Base-by-base conservation (phyloP, 345 rosid genomes). In the Arabis hirsuta region DNA sequence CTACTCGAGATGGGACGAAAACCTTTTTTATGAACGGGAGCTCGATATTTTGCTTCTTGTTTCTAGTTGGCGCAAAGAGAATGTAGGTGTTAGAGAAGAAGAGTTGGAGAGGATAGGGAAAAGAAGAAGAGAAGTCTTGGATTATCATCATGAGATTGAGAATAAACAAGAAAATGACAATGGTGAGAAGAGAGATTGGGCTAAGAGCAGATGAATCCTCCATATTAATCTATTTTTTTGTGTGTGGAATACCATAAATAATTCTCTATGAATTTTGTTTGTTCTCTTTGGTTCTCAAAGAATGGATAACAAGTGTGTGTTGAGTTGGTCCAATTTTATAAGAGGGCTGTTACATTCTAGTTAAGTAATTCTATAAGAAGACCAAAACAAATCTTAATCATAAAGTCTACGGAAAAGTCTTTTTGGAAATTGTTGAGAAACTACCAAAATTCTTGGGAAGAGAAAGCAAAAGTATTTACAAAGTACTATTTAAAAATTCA, bases 181-280 rank as follows among this genome's bases (percentile, higher is more conserved):
- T 48, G 71, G 58, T 69, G 47, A 78, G 57, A 34, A 78, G 73
- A 61, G 61, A 16, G 27, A 78, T 47, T 72, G 77, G 70, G 26
- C 78, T 72, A 75, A 75, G 74, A 72, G 67, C 43, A 27, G 54
- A 54, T 4, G 78, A 45, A 72, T 77, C 77, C 65, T 73, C 81
- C 80, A 76, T 76, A 20, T 39, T 47, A 42, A 31, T 55, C 71
- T 63, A 34, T 71, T 64, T 59, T 53, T 75, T 59, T 74, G 56
- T 32, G 55, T 58, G 42, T 52, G 24, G 20, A 75, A 75, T 68
- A 75, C 53, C 79, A 75, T 75, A 75, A 8, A 68, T 56, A 61
- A 20, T 7, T 7, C 6, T 7, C 32, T 51, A 12, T 19, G 24
- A 67, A 39, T 7, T 6, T 46, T 4, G 44, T 63, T 2, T 2